Evolutionary conservation across 768 basidiomycete genomes (phyloP).

Genomic region (Rhizopogon sp.): DNA sequence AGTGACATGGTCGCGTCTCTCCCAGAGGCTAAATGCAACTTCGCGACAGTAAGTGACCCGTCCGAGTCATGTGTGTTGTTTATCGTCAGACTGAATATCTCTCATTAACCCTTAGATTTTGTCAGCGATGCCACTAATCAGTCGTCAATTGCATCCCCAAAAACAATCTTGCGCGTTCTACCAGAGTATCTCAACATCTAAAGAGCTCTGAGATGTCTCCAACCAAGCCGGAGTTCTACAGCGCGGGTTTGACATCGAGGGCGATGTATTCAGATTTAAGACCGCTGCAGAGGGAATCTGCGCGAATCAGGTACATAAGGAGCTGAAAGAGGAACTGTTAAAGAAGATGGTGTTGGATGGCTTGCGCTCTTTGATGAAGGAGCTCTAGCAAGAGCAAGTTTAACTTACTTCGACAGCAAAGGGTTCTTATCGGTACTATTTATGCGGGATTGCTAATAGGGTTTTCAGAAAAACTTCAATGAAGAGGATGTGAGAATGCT

Average conservation of each 20-base stretch:
- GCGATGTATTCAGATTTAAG: conserved; percentile 74
- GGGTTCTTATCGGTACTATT: conserved; percentile 21
- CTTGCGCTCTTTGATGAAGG: conserved; percentile 71
- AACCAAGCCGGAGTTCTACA: conserved; percentile 67
- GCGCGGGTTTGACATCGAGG: conserved; percentile 72
- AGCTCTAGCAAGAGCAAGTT: conserved; percentile 64
- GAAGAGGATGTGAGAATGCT: conserved; percentile 63
- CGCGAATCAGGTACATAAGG: conserved; percentile 54
- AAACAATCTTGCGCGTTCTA: conserved; percentile 59
- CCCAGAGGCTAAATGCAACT: conserved; percentile 51
- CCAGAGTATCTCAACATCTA: conserved; percentile 65
- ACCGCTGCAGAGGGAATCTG: conserved; percentile 62
- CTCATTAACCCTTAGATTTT: conserved; percentile 45
- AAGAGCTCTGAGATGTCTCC: conserved; percentile 75
- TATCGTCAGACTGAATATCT: neutral
- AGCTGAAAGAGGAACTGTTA: conserved; percentile 61
- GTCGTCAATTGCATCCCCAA: no score
- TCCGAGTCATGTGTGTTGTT: no score
- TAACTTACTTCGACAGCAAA: conserved; percentile 52
- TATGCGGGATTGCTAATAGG: neutral
- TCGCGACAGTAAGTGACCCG: conserved; percentile 50
- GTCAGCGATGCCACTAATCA: conserved; percentile 39
- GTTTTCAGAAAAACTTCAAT: conserved; percentile 74
- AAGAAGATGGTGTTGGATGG: conserved; percentile 81
- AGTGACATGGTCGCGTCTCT: conserved; percentile 60